A percentile compares a stretch with the other conserved stretches of the same genome.
Evolutionary conservation across 1,284 basidiomycete species (phyloP).

Genomic region (Mycena sp.): DNA sequence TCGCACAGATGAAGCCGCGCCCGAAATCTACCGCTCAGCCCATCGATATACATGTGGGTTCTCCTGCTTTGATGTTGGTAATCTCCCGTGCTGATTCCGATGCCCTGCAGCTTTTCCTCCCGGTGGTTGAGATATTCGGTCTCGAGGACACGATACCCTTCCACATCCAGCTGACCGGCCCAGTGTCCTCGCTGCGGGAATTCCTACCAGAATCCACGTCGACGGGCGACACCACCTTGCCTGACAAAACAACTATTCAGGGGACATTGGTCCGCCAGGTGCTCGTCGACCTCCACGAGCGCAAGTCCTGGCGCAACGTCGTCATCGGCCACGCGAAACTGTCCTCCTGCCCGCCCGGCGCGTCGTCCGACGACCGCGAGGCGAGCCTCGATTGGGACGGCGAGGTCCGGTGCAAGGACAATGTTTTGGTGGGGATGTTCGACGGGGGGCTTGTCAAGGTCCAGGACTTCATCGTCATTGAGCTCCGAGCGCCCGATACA

Average conservation of each 20-base stretch:
- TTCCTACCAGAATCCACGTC: conserved; percentile 32
- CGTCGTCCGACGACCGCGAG: not conserved
- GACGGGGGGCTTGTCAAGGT: conserved; percentile 10
- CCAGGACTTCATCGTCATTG: conserved; percentile 27
- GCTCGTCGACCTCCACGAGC: conserved; percentile 12
- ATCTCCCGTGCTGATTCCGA: not conserved
- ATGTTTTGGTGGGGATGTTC: conserved; percentile 12
- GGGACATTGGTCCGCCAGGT: conserved; percentile 22
- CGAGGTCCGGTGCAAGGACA: conserved; percentile 1
- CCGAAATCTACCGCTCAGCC: conserved; percentile 42
- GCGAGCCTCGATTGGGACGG: conserved; percentile 25
- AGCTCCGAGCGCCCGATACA: conserved; percentile 1
- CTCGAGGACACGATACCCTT: conserved; percentile 39
- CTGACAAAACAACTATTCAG: not conserved
- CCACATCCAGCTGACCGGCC: conserved; percentile 38
- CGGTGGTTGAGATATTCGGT: conserved; percentile 36
- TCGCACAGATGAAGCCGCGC: conserved; percentile 51
- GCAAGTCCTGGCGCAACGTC: not conserved
- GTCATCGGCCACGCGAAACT: conserved; percentile 17
- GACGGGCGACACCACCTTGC: not conserved
- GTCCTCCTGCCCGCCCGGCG: not conserved
- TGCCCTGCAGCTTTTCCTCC: conserved; percentile 34
- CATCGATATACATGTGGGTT: conserved; percentile 51
- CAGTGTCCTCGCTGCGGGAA: conserved; percentile 32
- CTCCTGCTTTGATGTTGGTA: no score